Conservation (phyloP, 2,329 filamentous ascomycete genomes). For the Ascochyta viciae-villosae region DNA sequence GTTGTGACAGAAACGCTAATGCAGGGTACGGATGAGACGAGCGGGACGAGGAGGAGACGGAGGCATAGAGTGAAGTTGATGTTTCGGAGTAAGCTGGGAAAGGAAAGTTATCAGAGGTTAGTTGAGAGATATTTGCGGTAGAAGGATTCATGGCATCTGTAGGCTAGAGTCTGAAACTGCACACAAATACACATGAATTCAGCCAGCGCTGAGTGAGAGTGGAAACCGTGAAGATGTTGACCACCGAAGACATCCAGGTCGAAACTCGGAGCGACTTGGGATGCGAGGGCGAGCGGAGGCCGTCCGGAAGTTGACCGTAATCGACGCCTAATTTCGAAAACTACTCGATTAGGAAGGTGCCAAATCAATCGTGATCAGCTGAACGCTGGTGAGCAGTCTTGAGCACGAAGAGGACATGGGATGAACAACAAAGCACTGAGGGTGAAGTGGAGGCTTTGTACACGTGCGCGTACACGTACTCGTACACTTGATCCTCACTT, state of each 20-base stretch:
- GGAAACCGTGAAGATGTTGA: no score
- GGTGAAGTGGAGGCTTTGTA: not conserved
- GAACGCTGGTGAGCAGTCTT: not conserved
- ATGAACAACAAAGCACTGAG: not conserved
- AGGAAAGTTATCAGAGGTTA: not conserved
- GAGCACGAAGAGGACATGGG: not conserved
- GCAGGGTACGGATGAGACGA: not conserved
- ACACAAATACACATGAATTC: no score
- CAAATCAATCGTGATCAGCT: not conserved
- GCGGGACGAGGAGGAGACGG: not conserved
- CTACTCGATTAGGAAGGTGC: constrained; percentile 2
- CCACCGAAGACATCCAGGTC: not conserved
- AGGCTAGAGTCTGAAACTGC: no score
- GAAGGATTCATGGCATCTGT: not conserved
- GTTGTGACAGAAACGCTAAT: not conserved
- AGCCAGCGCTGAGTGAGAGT: no score
- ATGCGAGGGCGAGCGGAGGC: constrained; percentile 1
- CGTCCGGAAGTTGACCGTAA: constrained; percentile 6
- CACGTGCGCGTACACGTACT: not conserved
- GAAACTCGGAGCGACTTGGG: not conserved
- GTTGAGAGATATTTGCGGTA: not conserved
- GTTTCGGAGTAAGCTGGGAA: constrained; percentile 11
- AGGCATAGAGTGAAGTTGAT: constrained; percentile 9
- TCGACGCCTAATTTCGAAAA: not conserved
- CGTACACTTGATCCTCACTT: not conserved